These are phyloP conservation scores for Paramecium sonneborni DNA, from an alignment of 73 alveolate genomes.

Conservation along the genomic window DNA sequence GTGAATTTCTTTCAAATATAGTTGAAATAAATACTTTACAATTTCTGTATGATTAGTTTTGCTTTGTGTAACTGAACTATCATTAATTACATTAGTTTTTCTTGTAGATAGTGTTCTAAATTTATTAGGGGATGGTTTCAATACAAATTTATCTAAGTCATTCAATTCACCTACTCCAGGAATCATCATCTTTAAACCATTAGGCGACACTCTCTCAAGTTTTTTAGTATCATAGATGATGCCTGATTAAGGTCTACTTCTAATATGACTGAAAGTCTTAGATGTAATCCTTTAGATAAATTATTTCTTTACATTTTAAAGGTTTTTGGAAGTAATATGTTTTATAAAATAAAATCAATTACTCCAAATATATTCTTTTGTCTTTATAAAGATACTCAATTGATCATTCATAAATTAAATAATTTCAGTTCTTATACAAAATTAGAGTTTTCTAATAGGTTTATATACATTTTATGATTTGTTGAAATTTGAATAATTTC, in stretches of 20 bases:
- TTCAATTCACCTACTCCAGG: neutral
- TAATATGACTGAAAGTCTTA: neutral
- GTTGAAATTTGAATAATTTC: too few species aligned
- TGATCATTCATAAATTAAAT: neutral
- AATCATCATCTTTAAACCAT: conserved; percentile 1
- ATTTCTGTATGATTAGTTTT: conserved; percentile 32
- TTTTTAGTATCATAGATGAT: conserved; percentile 26
- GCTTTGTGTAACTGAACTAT: neutral
- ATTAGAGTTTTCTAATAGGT: too few species aligned
- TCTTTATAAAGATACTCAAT: too few species aligned
- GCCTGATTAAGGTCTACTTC: conserved; percentile 36
- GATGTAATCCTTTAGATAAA: conserved; percentile 29
- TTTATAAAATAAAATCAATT: neutral
- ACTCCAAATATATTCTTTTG: neutral
- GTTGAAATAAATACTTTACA: neutral
- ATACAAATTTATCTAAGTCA: conserved; percentile 32
- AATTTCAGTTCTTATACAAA: too few species aligned
- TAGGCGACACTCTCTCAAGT: neutral
- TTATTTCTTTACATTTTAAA: neutral
- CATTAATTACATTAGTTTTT: conserved; percentile 2
- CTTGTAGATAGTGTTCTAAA: conserved; percentile 29
- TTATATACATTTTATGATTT: too few species aligned
- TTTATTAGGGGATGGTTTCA: conserved; percentile 24
- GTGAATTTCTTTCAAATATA: neutral
- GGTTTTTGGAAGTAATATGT: neutral